A percentile compares a stretch with the other conserved stretches of the same genome.
phyloP scores from a whole-genome alignment of 805 yeast genomes.

The Phaffomyces opuntiae region DNA sequence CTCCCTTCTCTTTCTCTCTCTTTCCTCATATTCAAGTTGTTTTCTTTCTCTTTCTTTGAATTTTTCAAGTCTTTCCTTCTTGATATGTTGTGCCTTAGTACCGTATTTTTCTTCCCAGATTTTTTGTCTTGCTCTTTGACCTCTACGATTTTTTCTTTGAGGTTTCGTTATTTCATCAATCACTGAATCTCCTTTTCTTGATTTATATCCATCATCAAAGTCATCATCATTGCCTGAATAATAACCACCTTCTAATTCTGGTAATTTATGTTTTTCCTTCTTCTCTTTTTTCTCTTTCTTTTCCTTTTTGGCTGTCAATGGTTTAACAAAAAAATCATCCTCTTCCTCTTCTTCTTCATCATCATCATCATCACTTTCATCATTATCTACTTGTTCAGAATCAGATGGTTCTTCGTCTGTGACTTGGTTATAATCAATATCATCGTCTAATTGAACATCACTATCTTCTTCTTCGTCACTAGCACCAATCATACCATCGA shows the following conservation, averaged over 20 bases:
- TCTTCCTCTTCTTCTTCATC: constrained; percentile 18
- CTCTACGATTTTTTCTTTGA: constrained; percentile 80
- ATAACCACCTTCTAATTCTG: constrained; percentile 74
- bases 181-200: constrained; percentile 26
- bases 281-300: constrained; percentile 27
- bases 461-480: constrained; percentile 19
- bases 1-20: constrained; percentile 59
- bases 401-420: constrained; percentile 59
- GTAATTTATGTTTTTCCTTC: constrained; percentile 37
- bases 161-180: constrained; percentile 47
- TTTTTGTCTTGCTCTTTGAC: constrained; percentile 94
- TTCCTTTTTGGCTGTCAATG: background rate
- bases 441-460: constrained; percentile 20
- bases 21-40: constrained; percentile 63
- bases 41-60: constrained; percentile 50
- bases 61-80: constrained; percentile 51
- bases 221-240: constrained; percentile 74
- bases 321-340: constrained; percentile 35
- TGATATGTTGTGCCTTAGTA: constrained; percentile 71
- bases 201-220: constrained; percentile 27
- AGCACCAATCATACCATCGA: constrained; percentile 14
- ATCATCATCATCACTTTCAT: constrained; percentile 18
- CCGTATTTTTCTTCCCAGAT: constrained; percentile 96
- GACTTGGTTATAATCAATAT: constrained; percentile 43
- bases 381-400: constrained; percentile 7